These are phyloP conservation scores for Melaleuca quinquenervia DNA, from an alignment of 345 rosid species.

Conservation along the genomic window DNA sequence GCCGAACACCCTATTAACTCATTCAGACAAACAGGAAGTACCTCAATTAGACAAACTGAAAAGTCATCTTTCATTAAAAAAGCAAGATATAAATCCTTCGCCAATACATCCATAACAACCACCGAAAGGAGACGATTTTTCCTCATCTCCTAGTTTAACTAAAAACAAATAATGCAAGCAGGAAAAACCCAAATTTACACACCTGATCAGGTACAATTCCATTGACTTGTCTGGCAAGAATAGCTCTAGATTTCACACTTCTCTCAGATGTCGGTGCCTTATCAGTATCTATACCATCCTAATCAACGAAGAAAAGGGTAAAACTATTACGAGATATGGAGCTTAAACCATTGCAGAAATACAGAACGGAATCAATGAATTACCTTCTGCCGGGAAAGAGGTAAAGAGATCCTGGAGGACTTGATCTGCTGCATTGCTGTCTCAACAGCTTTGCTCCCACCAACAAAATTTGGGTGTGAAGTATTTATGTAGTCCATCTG, in stretches of 20 bases:
- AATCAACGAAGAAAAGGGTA: slow-evolving; percentile 1
- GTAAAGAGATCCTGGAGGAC: slow-evolving; percentile 48
- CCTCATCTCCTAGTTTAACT: neutral
- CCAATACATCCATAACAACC: neutral
- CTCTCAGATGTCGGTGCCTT: slow-evolving; percentile 65
- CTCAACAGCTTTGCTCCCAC: slow-evolving; percentile 93
- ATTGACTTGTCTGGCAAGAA: slow-evolving; percentile 82
- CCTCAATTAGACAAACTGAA: neutral
- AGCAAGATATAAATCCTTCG: neutral
- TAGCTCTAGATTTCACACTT: slow-evolving; percentile 50
- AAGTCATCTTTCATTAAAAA: neutral
- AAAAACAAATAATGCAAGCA: neutral
- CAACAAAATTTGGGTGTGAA: slow-evolving; percentile 83
- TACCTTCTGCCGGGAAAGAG: slow-evolving; percentile 63
- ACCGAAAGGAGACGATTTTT: neutral
- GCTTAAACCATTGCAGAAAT: neutral
- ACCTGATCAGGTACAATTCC: slow-evolving; percentile 88
- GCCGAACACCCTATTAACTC: slow-evolving; percentile 39
- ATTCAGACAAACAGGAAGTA: neutral
- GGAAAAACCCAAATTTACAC: slow-evolving; percentile 10
- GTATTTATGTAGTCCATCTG: slow-evolving; percentile 98
- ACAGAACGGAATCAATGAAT: neutral
- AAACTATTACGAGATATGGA: neutral
- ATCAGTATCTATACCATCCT: slow-evolving; percentile 77
- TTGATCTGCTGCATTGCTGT: slow-evolving; percentile 59